phyloP scores from a whole-genome alignment of 176 grass and related monocot genomes.

The Areca catechu region DNA sequence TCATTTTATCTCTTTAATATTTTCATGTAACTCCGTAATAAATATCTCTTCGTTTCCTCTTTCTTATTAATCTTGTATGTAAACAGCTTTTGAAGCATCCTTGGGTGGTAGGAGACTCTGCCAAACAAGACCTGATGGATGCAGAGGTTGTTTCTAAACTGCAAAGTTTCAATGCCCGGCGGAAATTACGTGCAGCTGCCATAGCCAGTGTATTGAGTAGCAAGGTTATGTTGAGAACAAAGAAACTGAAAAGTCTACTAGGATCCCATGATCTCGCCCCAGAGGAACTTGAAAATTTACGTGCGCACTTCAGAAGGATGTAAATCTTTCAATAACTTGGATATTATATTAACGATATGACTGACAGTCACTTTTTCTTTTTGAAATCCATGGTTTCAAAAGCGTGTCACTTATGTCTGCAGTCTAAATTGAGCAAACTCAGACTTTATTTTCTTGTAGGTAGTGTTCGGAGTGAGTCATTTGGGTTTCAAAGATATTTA shows the following conservation, averaged over 20 bases:
- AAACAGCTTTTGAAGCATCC: constrained; percentile 51
- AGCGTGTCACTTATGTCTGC: too few relatives aligned
- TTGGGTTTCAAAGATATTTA: too few relatives aligned
- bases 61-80: not conserved
- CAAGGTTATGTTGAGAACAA: constrained; percentile 54
- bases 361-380: too few relatives aligned
- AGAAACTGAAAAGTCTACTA: constrained; percentile 41
- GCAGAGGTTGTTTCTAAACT: constrained; percentile 66
- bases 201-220: constrained; percentile 63
- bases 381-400: too few relatives aligned
- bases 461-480: too few relatives aligned
- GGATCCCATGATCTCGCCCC: constrained; percentile 55
- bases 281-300: constrained; percentile 50
- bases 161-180: constrained; percentile 58
- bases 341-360: not conserved
- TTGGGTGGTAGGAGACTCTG: constrained; percentile 62
- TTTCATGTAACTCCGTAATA: too few relatives aligned
- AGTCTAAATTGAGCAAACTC: too few relatives aligned
- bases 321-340: constrained; percentile 11
- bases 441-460: too few relatives aligned
- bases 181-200: constrained; percentile 50
- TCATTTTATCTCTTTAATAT: not conserved
- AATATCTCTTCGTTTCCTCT: too few relatives aligned
- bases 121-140: constrained; percentile 54
- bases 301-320: constrained; percentile 44